Evolutionary conservation across 352 stramenopile species (phyloP).

Genomic region (Phytophthora idaei): DNA sequence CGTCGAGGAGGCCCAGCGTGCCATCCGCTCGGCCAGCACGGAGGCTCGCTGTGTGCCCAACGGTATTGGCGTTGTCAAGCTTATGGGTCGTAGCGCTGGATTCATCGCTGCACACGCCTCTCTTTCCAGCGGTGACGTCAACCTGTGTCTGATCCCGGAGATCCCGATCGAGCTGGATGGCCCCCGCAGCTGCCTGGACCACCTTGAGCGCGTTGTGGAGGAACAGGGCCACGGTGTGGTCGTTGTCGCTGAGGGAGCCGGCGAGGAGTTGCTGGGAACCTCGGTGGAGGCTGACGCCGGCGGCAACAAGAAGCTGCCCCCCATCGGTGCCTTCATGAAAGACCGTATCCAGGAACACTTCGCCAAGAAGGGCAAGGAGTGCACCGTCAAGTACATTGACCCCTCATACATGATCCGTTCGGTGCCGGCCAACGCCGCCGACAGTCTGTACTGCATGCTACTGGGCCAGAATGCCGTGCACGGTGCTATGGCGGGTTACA

Average conservation of each 20-base stretch:
- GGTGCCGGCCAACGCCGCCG: constrained; percentile 93
- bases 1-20: constrained; percentile 95
- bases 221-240: constrained; percentile 97
- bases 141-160: constrained; percentile 98
- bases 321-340: constrained; percentile 98
- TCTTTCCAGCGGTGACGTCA: constrained; percentile 96
- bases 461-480: constrained; percentile 98
- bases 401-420: constrained; percentile 97
- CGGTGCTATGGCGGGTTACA: constrained; percentile 98
- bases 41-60: constrained; percentile 97
- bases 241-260: constrained; percentile 97
- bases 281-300: constrained; percentile 92
- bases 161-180: constrained; percentile 96
- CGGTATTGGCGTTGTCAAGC: constrained; percentile 98
- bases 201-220: constrained; percentile 92
- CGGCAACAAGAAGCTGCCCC: constrained; percentile 95
- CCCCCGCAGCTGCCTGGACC: constrained; percentile 88
- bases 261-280: constrained; percentile 94
- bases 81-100: constrained; percentile 97
- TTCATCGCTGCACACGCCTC: constrained; percentile 98
- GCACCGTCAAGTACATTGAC: constrained; percentile 98
- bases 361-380: constrained; percentile 83
- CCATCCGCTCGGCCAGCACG: constrained; percentile 91
- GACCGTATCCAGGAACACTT: constrained; percentile 95
- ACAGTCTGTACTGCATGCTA: constrained; percentile 97